Evolutionary conservation across 2,329 filamentous ascomycete species (phyloP).

Genomic region (Aureobasidium melanogenum): DNA sequence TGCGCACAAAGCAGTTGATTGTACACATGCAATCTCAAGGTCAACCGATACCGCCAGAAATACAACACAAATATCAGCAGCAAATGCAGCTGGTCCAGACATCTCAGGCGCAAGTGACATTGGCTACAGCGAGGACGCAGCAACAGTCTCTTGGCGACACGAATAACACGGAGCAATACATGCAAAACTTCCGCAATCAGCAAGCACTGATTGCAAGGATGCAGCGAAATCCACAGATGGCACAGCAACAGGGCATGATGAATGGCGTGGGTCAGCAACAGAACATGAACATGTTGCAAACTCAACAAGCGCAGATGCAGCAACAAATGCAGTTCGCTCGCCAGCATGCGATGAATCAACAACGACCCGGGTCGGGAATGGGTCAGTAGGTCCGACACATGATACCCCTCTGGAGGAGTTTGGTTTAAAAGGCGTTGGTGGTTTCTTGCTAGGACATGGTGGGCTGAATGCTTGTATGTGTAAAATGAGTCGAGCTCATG

Average conservation of each 20-base stretch:
- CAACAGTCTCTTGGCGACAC: slow-evolving; percentile 15
- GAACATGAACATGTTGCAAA: slow-evolving; percentile 17
- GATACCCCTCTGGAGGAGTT: not conserved
- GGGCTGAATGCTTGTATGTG: not conserved
- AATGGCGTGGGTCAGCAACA: slow-evolving; percentile 12
- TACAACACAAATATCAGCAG: slow-evolving; percentile 21
- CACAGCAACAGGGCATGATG: slow-evolving; percentile 16
- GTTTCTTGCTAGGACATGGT: not conserved
- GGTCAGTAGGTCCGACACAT: not conserved
- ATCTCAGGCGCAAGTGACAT: slow-evolving; percentile 13
- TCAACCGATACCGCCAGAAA: slow-evolving; percentile 16
- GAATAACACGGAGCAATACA: slow-evolving; percentile 28
- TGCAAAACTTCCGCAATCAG: slow-evolving; percentile 23
- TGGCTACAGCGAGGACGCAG: slow-evolving; percentile 8
- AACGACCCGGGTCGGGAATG: slow-evolving; percentile 10
- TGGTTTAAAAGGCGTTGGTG: not conserved
- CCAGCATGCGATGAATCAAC: slow-evolving; percentile 10
- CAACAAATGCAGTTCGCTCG: slow-evolving; percentile 14
- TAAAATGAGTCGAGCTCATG: not conserved
- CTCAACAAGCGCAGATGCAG: slow-evolving; percentile 15
- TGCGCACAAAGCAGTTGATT: slow-evolving; percentile 8
- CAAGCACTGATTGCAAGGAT: slow-evolving; percentile 20
- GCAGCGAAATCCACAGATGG: slow-evolving; percentile 13
- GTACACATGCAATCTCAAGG: slow-evolving; percentile 12
- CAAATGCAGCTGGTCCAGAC: slow-evolving; percentile 19